Evolutionary conservation across 2,329 filamentous ascomycete genomes (phyloP).

Genomic region (Cyphellophora europaea): DNA sequence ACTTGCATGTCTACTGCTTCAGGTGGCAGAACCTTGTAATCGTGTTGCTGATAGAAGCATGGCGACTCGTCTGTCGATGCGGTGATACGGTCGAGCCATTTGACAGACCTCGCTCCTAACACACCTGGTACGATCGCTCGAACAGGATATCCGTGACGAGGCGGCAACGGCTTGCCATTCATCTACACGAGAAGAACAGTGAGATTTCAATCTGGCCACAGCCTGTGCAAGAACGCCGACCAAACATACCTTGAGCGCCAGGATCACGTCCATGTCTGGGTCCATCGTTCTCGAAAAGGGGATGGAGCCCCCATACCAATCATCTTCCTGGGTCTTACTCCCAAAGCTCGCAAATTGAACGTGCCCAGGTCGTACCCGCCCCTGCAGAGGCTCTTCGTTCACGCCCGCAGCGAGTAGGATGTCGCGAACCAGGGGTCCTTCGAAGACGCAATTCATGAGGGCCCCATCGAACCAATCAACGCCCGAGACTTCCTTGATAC

Average conservation of each 20-base stretch:
- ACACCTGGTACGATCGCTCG: constrained; percentile 44
- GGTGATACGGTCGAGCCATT: constrained; percentile 47
- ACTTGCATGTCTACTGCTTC: constrained; percentile 38
- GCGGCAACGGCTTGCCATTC: constrained; percentile 38
- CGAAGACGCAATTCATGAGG: constrained; percentile 52
- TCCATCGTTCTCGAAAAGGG: constrained; percentile 37
- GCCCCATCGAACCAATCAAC: constrained; percentile 54
- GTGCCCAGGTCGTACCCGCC: constrained; percentile 27
- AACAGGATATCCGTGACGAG: constrained; percentile 44
- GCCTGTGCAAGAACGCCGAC: neutral
- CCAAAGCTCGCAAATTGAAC: constrained; percentile 49
- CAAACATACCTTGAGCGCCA: constrained; percentile 36
- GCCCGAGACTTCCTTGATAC: constrained; percentile 49
- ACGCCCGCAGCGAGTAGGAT: constrained; percentile 40
- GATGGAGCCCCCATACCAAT: constrained; percentile 50
- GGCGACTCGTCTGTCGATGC: constrained; percentile 41
- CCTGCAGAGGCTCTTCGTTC: constrained; percentile 15
- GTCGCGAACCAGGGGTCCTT: constrained; percentile 43
- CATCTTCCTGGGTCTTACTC: constrained; percentile 44
- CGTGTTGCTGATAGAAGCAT: constrained; percentile 49
- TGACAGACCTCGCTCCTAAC: constrained; percentile 44
- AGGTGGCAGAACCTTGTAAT: constrained; percentile 51
- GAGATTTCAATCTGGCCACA: constrained; percentile 14
- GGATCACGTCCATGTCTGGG: constrained; percentile 34
- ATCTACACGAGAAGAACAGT: constrained; percentile 26